Evolutionary conservation across 208 protist genomes (phyloP).

Genomic region (Acanthamoeba rhysodes): DNA sequence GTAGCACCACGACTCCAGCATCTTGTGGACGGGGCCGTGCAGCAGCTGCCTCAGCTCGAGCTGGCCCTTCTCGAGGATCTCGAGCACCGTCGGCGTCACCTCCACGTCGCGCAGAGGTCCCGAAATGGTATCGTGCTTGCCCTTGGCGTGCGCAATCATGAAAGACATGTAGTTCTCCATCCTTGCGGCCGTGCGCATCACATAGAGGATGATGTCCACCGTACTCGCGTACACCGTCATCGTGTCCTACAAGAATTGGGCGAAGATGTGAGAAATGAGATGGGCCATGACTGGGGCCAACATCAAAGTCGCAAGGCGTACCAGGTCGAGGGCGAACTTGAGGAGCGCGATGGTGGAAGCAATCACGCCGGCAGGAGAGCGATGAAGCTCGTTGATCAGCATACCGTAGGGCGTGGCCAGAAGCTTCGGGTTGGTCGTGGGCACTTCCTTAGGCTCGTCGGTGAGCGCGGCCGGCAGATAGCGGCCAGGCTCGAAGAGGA

Average conservation of each 20-base stretch:
- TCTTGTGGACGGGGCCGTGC: slow-evolving; percentile 62
- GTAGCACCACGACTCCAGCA: slow-evolving; percentile 75
- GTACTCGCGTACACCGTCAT: slow-evolving; percentile 74
- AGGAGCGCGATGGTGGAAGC: slow-evolving; percentile 71
- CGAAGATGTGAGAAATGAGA: not conserved
- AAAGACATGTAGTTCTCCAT: slow-evolving; percentile 72
- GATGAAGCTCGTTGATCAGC: slow-evolving; percentile 93
- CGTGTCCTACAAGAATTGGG: not conserved
- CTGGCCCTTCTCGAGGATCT: slow-evolving; percentile 55
- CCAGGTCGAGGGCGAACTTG: slow-evolving; percentile 79
- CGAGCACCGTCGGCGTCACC: slow-evolving; percentile 62
- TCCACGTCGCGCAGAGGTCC: slow-evolving; percentile 52
- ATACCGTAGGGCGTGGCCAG: slow-evolving; percentile 92
- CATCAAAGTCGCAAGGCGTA: not conserved
- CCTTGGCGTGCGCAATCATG: slow-evolving; percentile 68
- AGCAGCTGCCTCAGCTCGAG: slow-evolving; percentile 34
- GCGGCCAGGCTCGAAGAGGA: slow-evolving; percentile 94
- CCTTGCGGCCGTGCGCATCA: slow-evolving; percentile 67
- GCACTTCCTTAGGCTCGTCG: slow-evolving; percentile 84
- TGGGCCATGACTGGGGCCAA: not conserved
- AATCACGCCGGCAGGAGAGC: slow-evolving; percentile 87
- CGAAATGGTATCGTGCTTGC: slow-evolving; percentile 64
- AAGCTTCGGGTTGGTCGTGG: slow-evolving; percentile 89
- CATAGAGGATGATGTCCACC: slow-evolving; percentile 75
- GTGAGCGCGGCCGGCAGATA: slow-evolving; percentile 84